A percentile compares a stretch with the other conserved stretches of the same genome.
These are phyloP conservation scores for Pisolithus orientalis DNA, from an alignment of 768 basidiomycete species.

Conservation along the genomic window DNA sequence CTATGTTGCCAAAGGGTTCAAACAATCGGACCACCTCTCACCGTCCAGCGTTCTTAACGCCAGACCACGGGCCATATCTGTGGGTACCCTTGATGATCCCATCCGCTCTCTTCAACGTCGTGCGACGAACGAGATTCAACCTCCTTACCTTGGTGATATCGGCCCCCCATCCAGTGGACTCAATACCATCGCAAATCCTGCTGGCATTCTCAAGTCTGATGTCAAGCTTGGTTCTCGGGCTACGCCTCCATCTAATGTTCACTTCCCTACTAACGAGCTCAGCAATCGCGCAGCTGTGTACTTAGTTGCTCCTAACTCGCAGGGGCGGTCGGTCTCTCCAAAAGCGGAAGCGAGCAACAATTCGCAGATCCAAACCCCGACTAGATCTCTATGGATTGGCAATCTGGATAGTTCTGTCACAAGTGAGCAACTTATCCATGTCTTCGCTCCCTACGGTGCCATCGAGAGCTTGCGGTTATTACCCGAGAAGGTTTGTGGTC, in stretches of 20 bases:
- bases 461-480: conserved; percentile 93
- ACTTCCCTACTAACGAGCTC: conserved; percentile 62
- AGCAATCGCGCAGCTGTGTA: conserved; percentile 55
- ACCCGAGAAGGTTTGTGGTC: conserved; percentile 80
- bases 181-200: conserved; percentile 20
- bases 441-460: conserved; percentile 94
- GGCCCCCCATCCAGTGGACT: conserved; percentile 30
- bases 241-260: conserved; percentile 45
- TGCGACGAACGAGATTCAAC: conserved; percentile 49
- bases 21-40: conserved; percentile 61
- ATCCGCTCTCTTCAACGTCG: conserved; percentile 64
- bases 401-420: conserved; percentile 94
- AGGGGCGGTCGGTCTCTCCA: conserved; percentile 76
- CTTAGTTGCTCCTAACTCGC: conserved; percentile 58
- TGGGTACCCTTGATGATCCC: conserved; percentile 82
- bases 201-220: conserved; percentile 55
- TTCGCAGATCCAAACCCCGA: conserved; percentile 85
- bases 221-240: conserved; percentile 42
- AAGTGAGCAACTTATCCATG: conserved; percentile 89
- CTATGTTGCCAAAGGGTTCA: conserved; percentile 68
- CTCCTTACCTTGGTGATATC: conserved; percentile 54
- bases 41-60: conserved; percentile 35
- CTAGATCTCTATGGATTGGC: conserved; percentile 96
- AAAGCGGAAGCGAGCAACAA: conserved; percentile 61
- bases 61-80: conserved; percentile 80